Evolutionary conservation across 495 filamentous ascomycete genomes (phyloP), one percentile per base, ranked within the genome.

Genomic region (Saxophila tyrrhenica): DNA sequence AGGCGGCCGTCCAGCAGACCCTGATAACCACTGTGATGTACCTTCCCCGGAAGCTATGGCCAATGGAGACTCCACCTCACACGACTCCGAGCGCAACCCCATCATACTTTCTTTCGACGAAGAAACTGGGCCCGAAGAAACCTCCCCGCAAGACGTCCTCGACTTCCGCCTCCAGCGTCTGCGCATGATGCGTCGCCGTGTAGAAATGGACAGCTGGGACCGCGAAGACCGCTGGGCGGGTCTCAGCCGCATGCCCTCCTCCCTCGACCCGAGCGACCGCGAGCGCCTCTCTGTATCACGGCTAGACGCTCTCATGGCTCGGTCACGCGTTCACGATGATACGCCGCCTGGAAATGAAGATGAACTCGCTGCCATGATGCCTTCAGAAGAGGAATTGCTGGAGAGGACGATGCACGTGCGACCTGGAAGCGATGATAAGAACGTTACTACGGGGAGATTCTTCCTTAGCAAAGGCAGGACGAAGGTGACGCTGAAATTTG

Each of bases 401-500:
- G 39, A 29, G 19, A 5, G 29, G 13, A 13, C 29, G 29, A 5
- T 7, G 29, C 29, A 45, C 17, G n/a, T 23, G 24, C 48, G 24
- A 35, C 16, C 55, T 46, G 9, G 20, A 25, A 25, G 35, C 7
- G 43, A 43, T 1, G 58, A 56, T 38, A 16, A 20, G 20, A 25
- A 52, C 17, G 58, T 61, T 3, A 61, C 50, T 1, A 42, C 25
- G 13, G 48, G 54, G 0, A 41, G 50, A 3, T 59, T 58, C 39
- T 50, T 24, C 16, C 52, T 58, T 35, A 50, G 10, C 10, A 25
- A 22, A 32, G 54, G 45, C 5, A 55, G 52, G 49, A 46, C 53
- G 25, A 54, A 55, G 38, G 57, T 58, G 2, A 29, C 81, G 58
- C 81, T 97, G 57, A 82, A 78, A 58, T 97, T 97, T 65, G 85